Evolutionary conservation across 208 protist species (phyloP), one percentile per base, ranked within the genome.

Genomic region (Leptomonas pyrrhocoris): DNA sequence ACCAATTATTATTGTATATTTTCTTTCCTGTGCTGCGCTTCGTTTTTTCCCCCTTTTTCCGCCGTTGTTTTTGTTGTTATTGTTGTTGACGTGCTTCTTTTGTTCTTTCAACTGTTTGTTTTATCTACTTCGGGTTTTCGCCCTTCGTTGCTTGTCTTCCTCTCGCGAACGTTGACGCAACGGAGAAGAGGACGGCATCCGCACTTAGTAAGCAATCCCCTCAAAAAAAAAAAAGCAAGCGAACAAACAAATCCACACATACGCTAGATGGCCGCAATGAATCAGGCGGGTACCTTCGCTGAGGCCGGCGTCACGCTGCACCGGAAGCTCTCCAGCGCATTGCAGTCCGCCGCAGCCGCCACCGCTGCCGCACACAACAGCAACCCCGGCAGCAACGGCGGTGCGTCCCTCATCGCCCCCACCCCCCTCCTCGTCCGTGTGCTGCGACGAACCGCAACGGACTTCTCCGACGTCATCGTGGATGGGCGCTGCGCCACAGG

Each of bases 391-490:
- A n/a, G n/a, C n/a, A n/a, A n/a, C n/a, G n/a, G n/a, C n/a, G n/a
- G n/a, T n/a, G n/a, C n/a, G n/a, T n/a, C 19, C 49, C 2, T 25
- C 40, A 59, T 79, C n/a, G 28, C 61, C 0, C 82, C 78, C 18
- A 88, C 82, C 11, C 68, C 85, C 11, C 85, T 93, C 28, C 79
- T 85, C 46, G 42, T 62, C 11, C 83, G 85, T 21, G 80, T 93
- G 21, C 69, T 93, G 55, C 72, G 73, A 0, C 78, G 73, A 57
- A 90, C 85, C 1, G 79, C 74, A 25, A 55, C 30, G 0, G 88
- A 90, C 73, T 89, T 90, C 49, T 80, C 84, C 6, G 88, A 93
- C 61, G 62, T 88, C 30, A 72, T 93, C 12, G 78, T 93, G 0
- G 88, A 93, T 56, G 80, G 75, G 19, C 88, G 88, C 34, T 83